Evolutionary conservation across 306 rosid genomes (phyloP), one percentile per base, ranked within the genome.

Genomic region (Prunus kanzakura): DNA sequence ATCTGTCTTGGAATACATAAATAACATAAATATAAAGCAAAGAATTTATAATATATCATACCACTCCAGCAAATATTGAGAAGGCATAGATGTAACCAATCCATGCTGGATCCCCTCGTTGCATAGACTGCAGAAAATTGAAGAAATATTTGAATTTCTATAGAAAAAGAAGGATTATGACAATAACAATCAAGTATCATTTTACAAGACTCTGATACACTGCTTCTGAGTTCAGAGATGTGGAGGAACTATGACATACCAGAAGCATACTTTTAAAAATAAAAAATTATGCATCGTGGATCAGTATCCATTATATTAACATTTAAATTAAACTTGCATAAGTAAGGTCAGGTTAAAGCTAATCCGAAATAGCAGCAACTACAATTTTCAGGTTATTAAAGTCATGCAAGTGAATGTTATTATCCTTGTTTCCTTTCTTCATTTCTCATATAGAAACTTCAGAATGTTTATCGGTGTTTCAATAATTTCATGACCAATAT

Each of bases 21-120:
- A 73, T 56, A 51, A 57, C 11, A 3, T 51, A 72, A 72, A 49
- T 27, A 54, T 18, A 20, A 41, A 64, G 57, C 38, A 58, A 14
- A 67, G 64, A 29, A 70, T 63, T 71, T 49, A 64, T 38, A 38
- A 38, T 38, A 6, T 64, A 14, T 80, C 85, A 61, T 87, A 87
- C 90, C 90, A 87, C 90, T 77, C 90, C 90, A 55, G 54, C 74
- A 80, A 87, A 84, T 79, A 87, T 87, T 67, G 75, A 84, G 85
- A 87, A 87, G 75, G 90, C 85, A 65, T 84, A 87, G 41, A 87
- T 70, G 78, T 87, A 84, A 62, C 90, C 90, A 56, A 82, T 79
- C 84, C 78, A 72, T 8, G 86, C 84, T 38, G 90, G 83, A 69
- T 84, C 90, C 25, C 86, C 90, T 32, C 72, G 84, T 83, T 87